Percentiles rank a stretch among this genome's conserved stretches.
Conservation (phyloP, 163 green algal species). For the Scenedesmus sp. region DNA sequence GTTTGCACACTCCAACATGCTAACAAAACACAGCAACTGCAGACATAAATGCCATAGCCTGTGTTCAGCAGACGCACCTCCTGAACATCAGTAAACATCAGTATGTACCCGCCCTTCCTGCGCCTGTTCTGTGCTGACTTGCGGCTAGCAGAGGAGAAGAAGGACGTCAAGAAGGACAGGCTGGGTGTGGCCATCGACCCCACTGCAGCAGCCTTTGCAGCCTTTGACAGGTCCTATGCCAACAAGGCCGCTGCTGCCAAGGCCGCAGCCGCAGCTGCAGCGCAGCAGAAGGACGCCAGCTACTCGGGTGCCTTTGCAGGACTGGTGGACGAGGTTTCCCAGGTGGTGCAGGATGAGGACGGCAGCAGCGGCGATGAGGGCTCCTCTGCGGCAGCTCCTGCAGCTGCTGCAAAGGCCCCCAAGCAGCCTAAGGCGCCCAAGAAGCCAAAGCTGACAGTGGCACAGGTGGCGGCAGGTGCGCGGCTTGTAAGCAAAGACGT, state of each 20-base stretch:
- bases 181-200: constrained; percentile 39
- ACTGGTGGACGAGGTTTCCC: constrained; percentile 28
- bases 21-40: no score
- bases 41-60: no score
- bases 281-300: background rate
- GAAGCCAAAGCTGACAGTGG: constrained; percentile 46
- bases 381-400: no score
- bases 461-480: constrained; percentile 41
- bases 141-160: constrained; percentile 20
- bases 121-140: background rate
- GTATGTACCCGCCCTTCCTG: background rate
- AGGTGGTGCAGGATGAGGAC: background rate
- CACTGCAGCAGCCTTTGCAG: constrained; percentile 31
- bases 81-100: no score
- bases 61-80: no score
- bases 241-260: background rate
- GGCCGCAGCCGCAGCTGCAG: background rate
- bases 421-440: constrained; percentile 40
- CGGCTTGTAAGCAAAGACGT: background rate
- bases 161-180: constrained; percentile 35
- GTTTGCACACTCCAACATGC: no score
- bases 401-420: background rate
- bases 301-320: constrained; percentile 45
- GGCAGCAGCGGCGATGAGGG: constrained; percentile 29
- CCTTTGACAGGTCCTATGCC: constrained; percentile 32